Base-by-base conservation (phyloP, 441 rosid species). In the Caryocar brasiliense region DNA sequence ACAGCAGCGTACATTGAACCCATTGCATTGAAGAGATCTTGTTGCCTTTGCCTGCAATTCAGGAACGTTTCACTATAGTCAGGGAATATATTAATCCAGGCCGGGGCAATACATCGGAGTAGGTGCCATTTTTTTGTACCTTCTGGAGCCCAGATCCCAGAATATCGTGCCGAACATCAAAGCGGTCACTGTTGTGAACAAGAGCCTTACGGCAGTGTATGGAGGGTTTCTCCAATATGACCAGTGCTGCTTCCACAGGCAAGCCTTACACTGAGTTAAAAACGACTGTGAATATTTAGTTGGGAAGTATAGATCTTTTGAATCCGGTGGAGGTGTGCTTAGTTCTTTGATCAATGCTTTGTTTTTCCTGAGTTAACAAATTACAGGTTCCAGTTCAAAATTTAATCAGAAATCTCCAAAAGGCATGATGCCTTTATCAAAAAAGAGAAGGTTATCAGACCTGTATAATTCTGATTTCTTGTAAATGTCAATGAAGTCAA, bases 1-100 rank as follows among this genome's bases (percentile, higher is more conserved):
- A 80, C 66, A 10, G 95, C 88, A 11, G 77, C 67, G 41, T 78
- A 86, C 86, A 86, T 81, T 0, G 94, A 83, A 10, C 97, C 97
- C 82, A 83, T 73, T 11, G 95, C 78, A 51, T 86, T 89, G 13
- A 81, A 71, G 18, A 85, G 47, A 61, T 89, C 91, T 25, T 81
- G 93, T 32, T 3, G 26, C 12, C 33, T 72, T 50, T 28, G 35
- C 54, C 89, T 79, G 70, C 61, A 63, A 34, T 40, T 36, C n/a
- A 7, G 15, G 12, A 19, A 33, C 3, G 8, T 11, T 56, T 40
- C 6, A 6, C 6, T 3, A 1, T 10, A 32, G 38, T 56, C 17
- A 42, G 41, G 11, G 23, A 39, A 0, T 13, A 3, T 21, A 11
- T 9, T 5, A 6, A 41, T 1, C 26, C 2, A 37, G 2, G 7